Evolutionary conservation across 495 filamentous ascomycete genomes (phyloP).

Genomic region (Haplographium delicatum): DNA sequence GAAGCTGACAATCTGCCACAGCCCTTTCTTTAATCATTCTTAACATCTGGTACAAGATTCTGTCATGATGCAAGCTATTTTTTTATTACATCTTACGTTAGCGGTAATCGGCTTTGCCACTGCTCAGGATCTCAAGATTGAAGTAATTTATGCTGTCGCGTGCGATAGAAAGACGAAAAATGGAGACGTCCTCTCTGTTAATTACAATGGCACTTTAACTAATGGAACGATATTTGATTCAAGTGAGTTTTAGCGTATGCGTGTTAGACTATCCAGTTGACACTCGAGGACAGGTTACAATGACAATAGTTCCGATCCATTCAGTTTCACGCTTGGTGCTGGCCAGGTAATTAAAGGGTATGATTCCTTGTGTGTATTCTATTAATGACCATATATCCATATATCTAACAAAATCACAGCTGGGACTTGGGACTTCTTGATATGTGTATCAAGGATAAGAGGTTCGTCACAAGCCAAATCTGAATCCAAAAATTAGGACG

Average conservation of each 20-base stretch:
- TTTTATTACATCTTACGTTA: too few relatives aligned
- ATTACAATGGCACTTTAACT: conserved; percentile 2
- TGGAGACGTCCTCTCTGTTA: not conserved
- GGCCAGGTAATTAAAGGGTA: conserved; percentile 3
- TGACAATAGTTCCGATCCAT: not conserved
- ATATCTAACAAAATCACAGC: not conserved
- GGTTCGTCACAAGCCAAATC: not conserved
- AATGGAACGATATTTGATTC: conserved; percentile 4
- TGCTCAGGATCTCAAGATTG: not conserved
- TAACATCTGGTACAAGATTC: too few relatives aligned
- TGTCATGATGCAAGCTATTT: too few relatives aligned
- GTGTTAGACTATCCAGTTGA: not conserved
- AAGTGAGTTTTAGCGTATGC: not conserved
- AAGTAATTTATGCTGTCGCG: not conserved
- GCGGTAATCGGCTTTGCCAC: too few relatives aligned
- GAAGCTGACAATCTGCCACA: too few relatives aligned
- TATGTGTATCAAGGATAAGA: conserved; percentile 3
- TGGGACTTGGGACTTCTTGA: conserved; percentile 1
- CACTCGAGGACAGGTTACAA: not conserved
- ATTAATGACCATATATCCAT: not conserved
- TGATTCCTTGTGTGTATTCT: not conserved
- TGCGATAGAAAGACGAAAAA: conserved; percentile 5
- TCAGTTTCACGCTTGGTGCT: conserved; percentile 1
- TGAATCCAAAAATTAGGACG: not conserved
- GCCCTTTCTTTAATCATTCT: too few relatives aligned